Percentiles rank a stretch among this genome's conserved stretches.
phyloP scores from a whole-genome alignment of 768 basidiomycete species.

The Ephemerocybe angulata region DNA sequence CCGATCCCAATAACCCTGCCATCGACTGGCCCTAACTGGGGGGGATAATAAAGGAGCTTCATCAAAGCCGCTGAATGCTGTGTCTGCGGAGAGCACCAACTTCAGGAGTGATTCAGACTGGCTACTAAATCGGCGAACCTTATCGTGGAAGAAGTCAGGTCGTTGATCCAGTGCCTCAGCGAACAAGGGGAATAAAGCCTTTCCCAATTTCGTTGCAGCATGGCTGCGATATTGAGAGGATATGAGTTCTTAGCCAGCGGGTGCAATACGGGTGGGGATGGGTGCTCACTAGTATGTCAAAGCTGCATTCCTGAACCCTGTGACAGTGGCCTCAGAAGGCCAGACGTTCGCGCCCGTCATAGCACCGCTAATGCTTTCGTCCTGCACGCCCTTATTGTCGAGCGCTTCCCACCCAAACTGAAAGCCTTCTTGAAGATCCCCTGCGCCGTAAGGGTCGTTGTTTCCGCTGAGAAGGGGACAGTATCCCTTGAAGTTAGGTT shows the following conservation, averaged over 20 bases:
- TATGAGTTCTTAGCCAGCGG: neutral
- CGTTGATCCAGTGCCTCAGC: constrained; percentile 76
- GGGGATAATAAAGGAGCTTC: constrained; percentile 77
- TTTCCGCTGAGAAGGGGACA: constrained; percentile 68
- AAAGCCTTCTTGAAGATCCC: constrained; percentile 90
- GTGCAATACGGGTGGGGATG: neutral
- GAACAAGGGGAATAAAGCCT: constrained; percentile 76
- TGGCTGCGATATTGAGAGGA: constrained; percentile 23
- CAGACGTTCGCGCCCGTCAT: constrained; percentile 78
- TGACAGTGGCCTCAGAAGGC: constrained; percentile 51
- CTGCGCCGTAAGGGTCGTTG: constrained; percentile 69
- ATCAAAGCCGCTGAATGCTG: constrained; percentile 77
- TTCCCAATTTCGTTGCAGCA: constrained; percentile 43
- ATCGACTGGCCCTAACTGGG: constrained; percentile 57
- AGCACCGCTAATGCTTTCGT: constrained; percentile 40
- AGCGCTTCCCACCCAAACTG: constrained; percentile 74
- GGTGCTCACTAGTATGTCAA: constrained; percentile 63
- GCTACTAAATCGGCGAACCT: too few relatives aligned
- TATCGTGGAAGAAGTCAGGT: constrained; percentile 76
- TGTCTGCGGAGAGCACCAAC: constrained; percentile 52
- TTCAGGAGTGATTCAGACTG: too few relatives aligned
- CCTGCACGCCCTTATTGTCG: constrained; percentile 22
- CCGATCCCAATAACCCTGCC: constrained; percentile 79
- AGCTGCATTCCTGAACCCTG: constrained; percentile 55
- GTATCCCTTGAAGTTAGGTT: constrained; percentile 75